Conservation (phyloP, 1,139 yeast genomes). For the Hansenula anomala region DNA sequence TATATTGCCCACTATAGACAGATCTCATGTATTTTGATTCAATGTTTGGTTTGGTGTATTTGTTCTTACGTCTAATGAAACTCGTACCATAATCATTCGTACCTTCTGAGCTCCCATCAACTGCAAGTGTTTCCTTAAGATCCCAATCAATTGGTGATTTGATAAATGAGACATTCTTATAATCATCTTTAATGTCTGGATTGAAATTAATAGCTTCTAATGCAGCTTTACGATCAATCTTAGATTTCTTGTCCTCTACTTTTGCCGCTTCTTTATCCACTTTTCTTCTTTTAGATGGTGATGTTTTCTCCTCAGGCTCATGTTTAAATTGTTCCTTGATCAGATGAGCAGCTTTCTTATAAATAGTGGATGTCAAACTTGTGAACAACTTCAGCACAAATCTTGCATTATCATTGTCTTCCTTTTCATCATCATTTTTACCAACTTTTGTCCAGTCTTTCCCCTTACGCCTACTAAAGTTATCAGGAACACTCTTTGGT, state of each 20-base stretch:
- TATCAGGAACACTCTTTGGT: neutral
- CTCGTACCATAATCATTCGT: constrained; percentile 24
- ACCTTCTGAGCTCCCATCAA: neutral
- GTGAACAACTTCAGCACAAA: neutral
- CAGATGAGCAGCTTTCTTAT: neutral
- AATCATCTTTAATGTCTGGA: constrained; percentile 11
- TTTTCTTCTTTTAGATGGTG: constrained; percentile 11
- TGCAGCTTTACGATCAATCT: constrained; percentile 6
- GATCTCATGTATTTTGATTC: constrained; percentile 28
- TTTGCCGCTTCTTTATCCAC: too few species aligned
- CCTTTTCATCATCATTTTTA: constrained; percentile 13
- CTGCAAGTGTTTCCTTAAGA: neutral
- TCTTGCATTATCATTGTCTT: constrained; percentile 10
- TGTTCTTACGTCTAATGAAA: constrained; percentile 18
- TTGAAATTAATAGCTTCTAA: constrained; percentile 6
- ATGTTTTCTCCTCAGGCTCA: neutral
- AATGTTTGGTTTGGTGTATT: constrained; percentile 12
- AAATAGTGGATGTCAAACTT: neutral
- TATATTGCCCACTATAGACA: constrained; percentile 29
- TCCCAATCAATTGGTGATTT: constrained; percentile 20
- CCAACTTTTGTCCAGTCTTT: constrained; percentile 22
- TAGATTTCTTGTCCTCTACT: too few species aligned
- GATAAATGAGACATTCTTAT: constrained; percentile 13
- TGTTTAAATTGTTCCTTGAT: neutral
- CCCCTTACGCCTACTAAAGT: constrained; percentile 1